Conservation (phyloP, 176 grass and related monocot genomes). For the Miscanthus lutarioriparius region DNA sequence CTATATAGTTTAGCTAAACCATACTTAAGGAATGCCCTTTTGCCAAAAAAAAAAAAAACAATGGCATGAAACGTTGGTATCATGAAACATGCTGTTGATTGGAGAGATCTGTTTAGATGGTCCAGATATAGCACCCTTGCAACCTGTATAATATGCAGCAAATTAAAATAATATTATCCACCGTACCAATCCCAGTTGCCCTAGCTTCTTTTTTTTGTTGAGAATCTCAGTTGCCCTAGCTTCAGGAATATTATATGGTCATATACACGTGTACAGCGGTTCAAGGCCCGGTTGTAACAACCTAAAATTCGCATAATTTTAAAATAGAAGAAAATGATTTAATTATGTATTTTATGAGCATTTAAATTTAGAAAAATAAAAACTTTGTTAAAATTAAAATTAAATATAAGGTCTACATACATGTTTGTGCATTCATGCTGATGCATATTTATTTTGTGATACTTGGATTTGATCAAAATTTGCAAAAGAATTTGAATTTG, state of each 20-base stretch:
- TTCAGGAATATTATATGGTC: background rate
- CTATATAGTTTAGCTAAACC: background rate
- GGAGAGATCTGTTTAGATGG: background rate
- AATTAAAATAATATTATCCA: background rate
- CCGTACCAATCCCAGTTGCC: background rate
- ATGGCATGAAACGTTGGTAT: background rate
- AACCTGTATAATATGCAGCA: background rate
- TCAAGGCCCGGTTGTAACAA: background rate
- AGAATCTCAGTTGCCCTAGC: background rate
- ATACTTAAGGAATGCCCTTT: background rate
- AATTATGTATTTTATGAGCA: too few relatives aligned
- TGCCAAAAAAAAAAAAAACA: background rate
- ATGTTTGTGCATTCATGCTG: too few relatives aligned
- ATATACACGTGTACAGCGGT: background rate
- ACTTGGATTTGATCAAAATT: too few relatives aligned
- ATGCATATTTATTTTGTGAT: too few relatives aligned
- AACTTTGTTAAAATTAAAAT: too few relatives aligned
- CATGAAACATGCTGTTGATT: slow-evolving; percentile 3
- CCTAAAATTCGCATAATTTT: too few relatives aligned
- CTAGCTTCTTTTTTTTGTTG: background rate
- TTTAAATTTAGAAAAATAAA: too few relatives aligned
- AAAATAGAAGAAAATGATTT: too few relatives aligned
- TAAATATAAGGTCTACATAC: too few relatives aligned
- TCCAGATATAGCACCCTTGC: background rate
- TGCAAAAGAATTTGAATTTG: too few relatives aligned